Percentiles rank a stretch among this genome's conserved stretches.
These are phyloP conservation scores for Cyclostephanos tholiformis DNA, from an alignment of 108 stramenopile genomes.

Conservation along the genomic window DNA sequence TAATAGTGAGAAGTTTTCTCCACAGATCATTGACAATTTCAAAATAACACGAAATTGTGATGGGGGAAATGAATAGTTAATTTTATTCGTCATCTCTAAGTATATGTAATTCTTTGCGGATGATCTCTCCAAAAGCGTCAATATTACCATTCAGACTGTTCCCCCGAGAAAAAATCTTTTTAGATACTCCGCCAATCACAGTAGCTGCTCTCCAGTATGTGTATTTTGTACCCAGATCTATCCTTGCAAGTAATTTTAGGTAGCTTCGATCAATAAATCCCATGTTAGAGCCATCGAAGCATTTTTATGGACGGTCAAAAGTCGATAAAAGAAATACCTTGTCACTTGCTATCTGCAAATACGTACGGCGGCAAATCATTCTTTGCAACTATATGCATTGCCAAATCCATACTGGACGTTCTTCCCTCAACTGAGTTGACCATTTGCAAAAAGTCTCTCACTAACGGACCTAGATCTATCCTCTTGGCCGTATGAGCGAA, in stretches of 20 bases:
- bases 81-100: no score
- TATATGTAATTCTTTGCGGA: no score
- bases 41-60: constrained; percentile 14
- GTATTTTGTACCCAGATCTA: no score
- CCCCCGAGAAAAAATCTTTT: no score
- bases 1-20: constrained; percentile 37
- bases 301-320: background rate
- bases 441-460: constrained; percentile 60
- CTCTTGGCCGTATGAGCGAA: constrained; percentile 56
- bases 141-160: no score
- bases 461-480: constrained; percentile 56
- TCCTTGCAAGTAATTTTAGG: no score
- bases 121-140: no score
- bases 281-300: no score
- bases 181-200: no score
- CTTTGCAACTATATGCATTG: constrained; percentile 51
- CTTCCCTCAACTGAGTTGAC: constrained; percentile 76
- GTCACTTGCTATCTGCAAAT: constrained; percentile 11
- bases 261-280: no score
- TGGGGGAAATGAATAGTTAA: background rate
- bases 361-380: constrained; percentile 62
- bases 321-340: background rate
- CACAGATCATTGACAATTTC: constrained; percentile 53
- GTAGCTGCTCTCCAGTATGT: no score
- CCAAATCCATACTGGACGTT: constrained; percentile 71